These are phyloP conservation scores for Talaromyces liani DNA, from an alignment of 495 filamentous ascomycete genomes.

Conservation along the genomic window DNA sequence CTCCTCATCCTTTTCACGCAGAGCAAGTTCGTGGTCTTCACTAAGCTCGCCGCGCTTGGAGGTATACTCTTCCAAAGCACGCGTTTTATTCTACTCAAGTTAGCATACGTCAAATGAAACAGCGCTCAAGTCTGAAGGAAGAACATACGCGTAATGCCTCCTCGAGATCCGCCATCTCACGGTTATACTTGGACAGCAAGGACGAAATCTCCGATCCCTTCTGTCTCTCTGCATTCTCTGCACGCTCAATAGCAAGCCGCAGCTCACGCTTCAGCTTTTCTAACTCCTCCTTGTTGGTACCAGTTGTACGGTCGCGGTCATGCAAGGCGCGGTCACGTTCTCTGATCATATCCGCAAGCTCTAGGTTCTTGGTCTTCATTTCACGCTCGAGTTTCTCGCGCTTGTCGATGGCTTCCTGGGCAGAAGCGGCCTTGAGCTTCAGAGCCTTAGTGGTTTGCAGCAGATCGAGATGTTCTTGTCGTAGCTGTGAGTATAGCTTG, in stretches of 20 bases:
- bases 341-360: constrained; percentile 96
- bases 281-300: constrained; percentile 83
- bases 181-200: constrained; percentile 90
- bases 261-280: constrained; percentile 97
- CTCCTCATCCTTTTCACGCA: constrained; percentile 93
- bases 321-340: constrained; percentile 93
- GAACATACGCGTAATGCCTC: constrained; percentile 65
- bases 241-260: constrained; percentile 83
- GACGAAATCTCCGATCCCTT: constrained; percentile 93
- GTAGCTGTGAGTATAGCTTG: constrained; percentile 93
- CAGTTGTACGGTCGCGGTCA: constrained; percentile 77
- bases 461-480: constrained; percentile 90
- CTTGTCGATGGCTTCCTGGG: constrained; percentile 91
- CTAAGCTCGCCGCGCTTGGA: constrained; percentile 69
- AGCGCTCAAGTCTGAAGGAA: not conserved
- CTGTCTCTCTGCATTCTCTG: constrained; percentile 83
- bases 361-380: constrained; percentile 97
- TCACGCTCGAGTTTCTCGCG: constrained; percentile 94
- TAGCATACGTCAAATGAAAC: constrained; percentile 15
- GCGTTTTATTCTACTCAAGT: constrained; percentile 59
- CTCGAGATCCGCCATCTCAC: constrained; percentile 83
- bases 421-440: constrained; percentile 91
- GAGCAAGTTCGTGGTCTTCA: constrained; percentile 73
- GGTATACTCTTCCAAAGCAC: constrained; percentile 77
- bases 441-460: constrained; percentile 92